A percentile compares a stretch with the other conserved stretches of the same genome.
phyloP scores from a whole-genome alignment of 108 stramenopile genomes.

The Discostella stelligeroides region DNA sequence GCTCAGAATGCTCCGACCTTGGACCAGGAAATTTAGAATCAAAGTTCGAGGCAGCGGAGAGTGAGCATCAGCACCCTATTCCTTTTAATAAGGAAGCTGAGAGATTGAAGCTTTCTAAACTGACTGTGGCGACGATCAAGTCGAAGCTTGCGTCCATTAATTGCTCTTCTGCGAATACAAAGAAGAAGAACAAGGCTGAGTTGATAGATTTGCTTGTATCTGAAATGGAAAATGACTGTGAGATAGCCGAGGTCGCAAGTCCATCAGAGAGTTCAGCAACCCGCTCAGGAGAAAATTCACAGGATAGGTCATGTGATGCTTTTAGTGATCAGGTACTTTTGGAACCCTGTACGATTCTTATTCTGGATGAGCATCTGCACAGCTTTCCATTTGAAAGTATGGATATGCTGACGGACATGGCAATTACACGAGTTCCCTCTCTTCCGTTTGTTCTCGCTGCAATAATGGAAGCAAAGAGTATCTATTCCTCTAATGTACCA shows the following conservation, averaged over 20 bases:
- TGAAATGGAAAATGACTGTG: constrained; percentile 27
- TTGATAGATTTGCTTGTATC: constrained; percentile 59
- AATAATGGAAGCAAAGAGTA: constrained; percentile 45
- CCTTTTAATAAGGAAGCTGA: constrained; percentile 23
- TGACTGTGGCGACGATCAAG: constrained; percentile 70
- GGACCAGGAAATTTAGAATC: constrained; percentile 58
- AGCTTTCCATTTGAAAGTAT: constrained; percentile 94
- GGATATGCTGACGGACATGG: constrained; percentile 63
- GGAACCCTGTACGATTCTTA: constrained; percentile 63
- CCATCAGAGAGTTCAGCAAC: constrained; percentile 2
- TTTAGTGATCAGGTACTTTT: constrained; percentile 1
- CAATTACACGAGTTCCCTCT: constrained; percentile 90
- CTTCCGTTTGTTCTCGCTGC: constrained; percentile 78
- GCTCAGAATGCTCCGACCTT: constrained; percentile 43
- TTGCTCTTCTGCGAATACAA: constrained; percentile 20
- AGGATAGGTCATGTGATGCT: background rate
- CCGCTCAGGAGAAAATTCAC: background rate
- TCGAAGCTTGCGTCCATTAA: constrained; percentile 43
- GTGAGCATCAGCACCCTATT: background rate
- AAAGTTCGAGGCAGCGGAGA: constrained; percentile 66
- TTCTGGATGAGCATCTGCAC: constrained; percentile 94
- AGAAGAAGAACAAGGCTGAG: constrained; percentile 59
- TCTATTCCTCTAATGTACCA: constrained; percentile 1
- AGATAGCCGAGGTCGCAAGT: background rate
- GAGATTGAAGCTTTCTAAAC: constrained; percentile 44